These are phyloP conservation scores for Nematodospora anomalae DNA, from an alignment of 1,139 yeast species.

Conservation along the genomic window DNA sequence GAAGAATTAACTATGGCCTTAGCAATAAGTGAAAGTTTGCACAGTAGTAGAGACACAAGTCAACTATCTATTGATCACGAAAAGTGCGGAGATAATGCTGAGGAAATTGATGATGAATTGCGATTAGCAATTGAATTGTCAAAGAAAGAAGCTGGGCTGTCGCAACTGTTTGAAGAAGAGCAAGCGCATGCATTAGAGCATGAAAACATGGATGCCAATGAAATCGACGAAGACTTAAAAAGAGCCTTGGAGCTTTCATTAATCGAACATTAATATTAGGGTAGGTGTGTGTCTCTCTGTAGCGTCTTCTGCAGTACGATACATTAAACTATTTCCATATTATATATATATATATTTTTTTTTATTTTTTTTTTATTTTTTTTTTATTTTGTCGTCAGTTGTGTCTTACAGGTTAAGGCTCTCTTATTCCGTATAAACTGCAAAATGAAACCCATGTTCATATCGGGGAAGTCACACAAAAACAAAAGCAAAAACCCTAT, in stretches of 20 bases:
- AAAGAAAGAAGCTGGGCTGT: slow-evolving; percentile 11
- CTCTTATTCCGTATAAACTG: too few species aligned
- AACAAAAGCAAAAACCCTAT: too few species aligned
- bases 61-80: slow-evolving; percentile 6
- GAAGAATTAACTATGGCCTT: slow-evolving; percentile 54
- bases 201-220: slow-evolving; percentile 10
- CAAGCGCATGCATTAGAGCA: neutral
- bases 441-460: too few species aligned
- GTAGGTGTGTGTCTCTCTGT: too few species aligned
- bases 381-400: too few species aligned
- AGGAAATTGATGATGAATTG: slow-evolving; percentile 25
- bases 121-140: slow-evolving; percentile 26
- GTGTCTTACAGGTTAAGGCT: too few species aligned
- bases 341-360: slow-evolving; percentile 1
- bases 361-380: slow-evolving; percentile 1
- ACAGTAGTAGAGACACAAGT: slow-evolving; percentile 11
- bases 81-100: slow-evolving; percentile 4
- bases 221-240: slow-evolving; percentile 18
- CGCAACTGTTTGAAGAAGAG: slow-evolving; percentile 1
- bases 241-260: slow-evolving; percentile 34
- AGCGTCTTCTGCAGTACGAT: too few species aligned
- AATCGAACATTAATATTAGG: slow-evolving; percentile 15
- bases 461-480: too few species aligned
- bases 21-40: slow-evolving; percentile 49
- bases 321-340: too few species aligned